Base-by-base conservation (phyloP, 2,329 filamentous ascomycete genomes). In the Lanzia echinophila region DNA sequence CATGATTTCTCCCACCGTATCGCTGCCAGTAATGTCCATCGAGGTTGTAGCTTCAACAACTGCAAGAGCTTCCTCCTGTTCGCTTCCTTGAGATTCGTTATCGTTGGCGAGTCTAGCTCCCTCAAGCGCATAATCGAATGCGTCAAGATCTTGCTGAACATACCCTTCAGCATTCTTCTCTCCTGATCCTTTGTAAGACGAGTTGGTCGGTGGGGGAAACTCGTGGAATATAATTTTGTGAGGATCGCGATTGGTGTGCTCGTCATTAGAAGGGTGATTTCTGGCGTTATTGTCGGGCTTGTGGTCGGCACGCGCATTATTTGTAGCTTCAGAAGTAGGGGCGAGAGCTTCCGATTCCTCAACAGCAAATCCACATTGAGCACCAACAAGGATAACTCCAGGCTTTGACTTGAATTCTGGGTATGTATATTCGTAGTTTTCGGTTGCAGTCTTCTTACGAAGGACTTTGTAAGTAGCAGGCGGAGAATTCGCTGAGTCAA, bases 81-180 rank as follows among this genome's bases (percentile, higher is more conserved):
- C 34, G 43, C 41, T 12, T 22, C 11, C 19, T 44, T 44, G 15
- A 19, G 50, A 38, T 34, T 31, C 4, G 24, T 53, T 47, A 20
- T 15, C 39, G 2, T 34, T 42, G 10, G 44, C 50, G 22, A 53
- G 50, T 17, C 38, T 24, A 34, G 50, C 50, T 42, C 50, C 50
- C 22, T 53, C 50, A 20, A 53, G 45, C 17, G 44, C 44, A 11
- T 15, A n/a, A 24, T 53, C 44, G 24, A 53, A 48, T 7, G 28
- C 20, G 11, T 53, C 44, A 24, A 42, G 31, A 13, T 19, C 24
- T 31, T 48, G 44, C 19, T 44, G 44, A 42, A 38, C 50, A 12
- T 53, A 53, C 17, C 43, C 39, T 34, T 53, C 31, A 2, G 48
- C 34, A 6, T 19, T 17, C 13, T 53, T 42, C 33, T 39, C 20